Evolutionary conservation across 257 asterid genomes (phyloP), one percentile per base, ranked within the genome.

Genomic region (Solanum chmielewskii): DNA sequence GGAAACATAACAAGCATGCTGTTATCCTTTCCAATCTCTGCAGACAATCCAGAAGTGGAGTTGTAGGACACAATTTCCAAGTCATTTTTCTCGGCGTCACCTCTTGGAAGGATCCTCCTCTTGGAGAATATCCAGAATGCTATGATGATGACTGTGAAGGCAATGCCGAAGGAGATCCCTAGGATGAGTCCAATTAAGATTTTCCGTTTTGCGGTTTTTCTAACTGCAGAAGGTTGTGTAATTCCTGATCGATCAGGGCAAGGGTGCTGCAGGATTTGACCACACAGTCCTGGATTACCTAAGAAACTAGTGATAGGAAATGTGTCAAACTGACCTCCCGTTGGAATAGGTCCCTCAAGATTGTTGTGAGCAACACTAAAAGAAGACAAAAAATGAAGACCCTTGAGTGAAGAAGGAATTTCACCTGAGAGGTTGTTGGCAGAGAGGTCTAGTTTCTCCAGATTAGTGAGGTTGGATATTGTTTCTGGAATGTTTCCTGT

Each of bases 261-360:
- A 64, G 91, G 37, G 14, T 86, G 93, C 88, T 91, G 92, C 91
- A 94, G 84, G 86, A 91, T 64, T 60, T 76, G 89, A 85, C 99
- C 99, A 83, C 99, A 97, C 91, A 97, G 90, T 85, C 87, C 92
- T 16, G 91, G 91, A 86, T 97, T 97, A 62, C 99, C 99, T 71
- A 87, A 91, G 62, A 94, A 97, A 92, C 98, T 97, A 39, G 94
- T 56, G 64, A 15, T 87, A 1, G 97, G 93, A 87, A 97, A 97
- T 14, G 99, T 97, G 87, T 96, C 95, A 62, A 97, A 97, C 92
- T 97, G 99, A 35, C 98, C 96, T 69, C 99, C 99, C 7, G 88
- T 87, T 14, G 99, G 99, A 52, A 97, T 88, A 42, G 95, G 92
- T 45, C 99, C 99, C 89, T 94, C 91, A 49, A 97, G 98, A 88